A percentile compares a stretch with the other conserved stretches of the same genome.
Evolutionary conservation across 345 rosid species (phyloP).

Genomic region (Lepidium aucheri): DNA sequence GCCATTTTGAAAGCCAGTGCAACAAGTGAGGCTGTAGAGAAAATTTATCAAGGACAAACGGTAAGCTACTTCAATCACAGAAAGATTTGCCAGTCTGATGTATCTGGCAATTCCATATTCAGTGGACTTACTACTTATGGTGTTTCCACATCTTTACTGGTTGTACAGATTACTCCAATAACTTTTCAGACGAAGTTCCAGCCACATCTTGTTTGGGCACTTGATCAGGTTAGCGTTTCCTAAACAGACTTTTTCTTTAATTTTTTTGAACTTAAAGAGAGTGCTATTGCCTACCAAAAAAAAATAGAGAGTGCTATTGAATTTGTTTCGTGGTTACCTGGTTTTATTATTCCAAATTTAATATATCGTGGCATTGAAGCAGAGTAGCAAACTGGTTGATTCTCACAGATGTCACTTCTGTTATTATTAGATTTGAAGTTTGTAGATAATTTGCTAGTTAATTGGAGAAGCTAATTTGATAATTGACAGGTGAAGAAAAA

Average conservation of each 20-base stretch:
- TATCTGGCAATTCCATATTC: neutral
- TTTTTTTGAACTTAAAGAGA: neutral
- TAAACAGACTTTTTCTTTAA: neutral
- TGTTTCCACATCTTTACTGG: neutral
- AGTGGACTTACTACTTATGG: neutral
- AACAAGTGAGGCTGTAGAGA: constrained; percentile 90
- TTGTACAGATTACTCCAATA: constrained; percentile 64
- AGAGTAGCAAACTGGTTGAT: neutral
- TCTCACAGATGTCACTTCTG: neutral
- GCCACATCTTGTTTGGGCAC: constrained; percentile 83
- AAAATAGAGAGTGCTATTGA: neutral
- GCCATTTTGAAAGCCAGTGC: constrained; percentile 91
- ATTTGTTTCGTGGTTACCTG: neutral
- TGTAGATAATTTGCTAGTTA: neutral
- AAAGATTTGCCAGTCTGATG: neutral
- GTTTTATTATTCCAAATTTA: neutral
- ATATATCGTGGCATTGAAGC: neutral
- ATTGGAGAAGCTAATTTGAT: neutral
- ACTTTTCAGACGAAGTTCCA: constrained; percentile 77
- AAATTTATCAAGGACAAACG: constrained; percentile 74
- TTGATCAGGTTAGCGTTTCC: constrained; percentile 66
- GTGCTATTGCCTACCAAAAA: too few relatives aligned
- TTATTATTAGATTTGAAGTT: neutral
- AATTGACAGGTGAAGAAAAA: constrained; percentile 45
- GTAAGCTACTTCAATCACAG: constrained; percentile 36